phyloP scores from a whole-genome alignment of 208 protist genomes.

The Leishmania arabica region DNA sequence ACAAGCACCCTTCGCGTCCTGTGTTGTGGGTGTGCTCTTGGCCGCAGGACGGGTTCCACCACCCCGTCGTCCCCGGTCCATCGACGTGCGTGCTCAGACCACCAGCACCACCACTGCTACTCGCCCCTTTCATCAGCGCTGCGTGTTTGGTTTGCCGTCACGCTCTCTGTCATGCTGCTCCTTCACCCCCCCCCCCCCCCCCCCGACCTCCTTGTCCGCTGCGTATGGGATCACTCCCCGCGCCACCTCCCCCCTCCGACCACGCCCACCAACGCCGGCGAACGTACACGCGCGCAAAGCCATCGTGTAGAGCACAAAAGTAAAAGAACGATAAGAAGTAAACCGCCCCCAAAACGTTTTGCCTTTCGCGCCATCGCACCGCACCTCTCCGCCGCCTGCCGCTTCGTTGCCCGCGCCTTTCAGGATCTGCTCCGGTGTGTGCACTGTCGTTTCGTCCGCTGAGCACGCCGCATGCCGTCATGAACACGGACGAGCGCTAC shows the following conservation, averaged over 20 bases:
- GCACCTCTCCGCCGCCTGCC: constrained; percentile 22
- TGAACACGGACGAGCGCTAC: constrained; percentile 76
- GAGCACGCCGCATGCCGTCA: background rate
- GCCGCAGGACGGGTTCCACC: background rate
- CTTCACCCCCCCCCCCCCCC: no score
- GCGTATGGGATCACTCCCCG: background rate
- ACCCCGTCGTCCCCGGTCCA: no score
- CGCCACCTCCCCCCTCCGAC: background rate
- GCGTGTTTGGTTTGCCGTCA: background rate
- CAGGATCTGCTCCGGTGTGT: background rate
- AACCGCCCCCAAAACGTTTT: constrained; percentile 21
- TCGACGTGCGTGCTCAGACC: background rate
- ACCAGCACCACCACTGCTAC: background rate
- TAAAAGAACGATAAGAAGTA: background rate
- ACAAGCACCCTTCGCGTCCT: background rate
- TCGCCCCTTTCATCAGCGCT: background rate
- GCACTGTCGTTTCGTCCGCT: background rate
- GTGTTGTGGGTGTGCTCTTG: background rate
- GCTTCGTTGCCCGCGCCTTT: background rate
- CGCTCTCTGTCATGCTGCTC: background rate
- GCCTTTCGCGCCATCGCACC: background rate
- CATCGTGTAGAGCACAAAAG: background rate
- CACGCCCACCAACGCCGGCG: background rate
- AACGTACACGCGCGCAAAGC: background rate
- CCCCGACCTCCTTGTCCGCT: background rate